Percentiles rank a stretch among this genome's conserved stretches.
Evolutionary conservation across 768 basidiomycete genomes (phyloP).

Genomic region (Russula dissimulans): DNA sequence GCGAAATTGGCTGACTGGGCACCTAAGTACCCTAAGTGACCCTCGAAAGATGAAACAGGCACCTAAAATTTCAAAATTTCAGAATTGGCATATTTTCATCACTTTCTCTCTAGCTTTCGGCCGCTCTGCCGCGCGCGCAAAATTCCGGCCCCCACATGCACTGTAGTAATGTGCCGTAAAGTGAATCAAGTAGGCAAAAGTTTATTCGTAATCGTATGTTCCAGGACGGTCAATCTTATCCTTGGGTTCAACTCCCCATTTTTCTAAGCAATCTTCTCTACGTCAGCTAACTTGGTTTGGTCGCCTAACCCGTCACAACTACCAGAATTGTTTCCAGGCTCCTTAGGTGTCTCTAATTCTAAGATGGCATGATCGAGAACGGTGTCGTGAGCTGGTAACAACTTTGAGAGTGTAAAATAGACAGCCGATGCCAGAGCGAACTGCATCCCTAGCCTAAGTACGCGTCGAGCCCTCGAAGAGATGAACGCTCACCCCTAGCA

Average conservation of each 20-base stretch:
- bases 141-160: no score
- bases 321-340: neutral
- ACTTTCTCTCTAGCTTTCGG: no score
- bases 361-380: conserved; percentile 16
- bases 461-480: neutral
- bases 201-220: no score
- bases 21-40: no score
- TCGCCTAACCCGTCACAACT: neutral
- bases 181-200: no score
- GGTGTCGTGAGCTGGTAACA: conserved; percentile 15
- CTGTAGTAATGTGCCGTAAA: no score
- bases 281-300: neutral
- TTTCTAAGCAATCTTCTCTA: neutral
- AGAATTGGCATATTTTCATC: no score
- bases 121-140: no score
- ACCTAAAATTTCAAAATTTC: no score
- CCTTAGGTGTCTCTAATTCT: neutral
- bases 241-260: neutral
- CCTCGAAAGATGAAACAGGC: no score
- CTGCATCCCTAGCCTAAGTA: neutral
- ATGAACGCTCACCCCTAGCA: conserved; percentile 48
- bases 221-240: neutral
- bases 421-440: conserved; percentile 13
- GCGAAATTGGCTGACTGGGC: no score
- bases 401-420: conserved; percentile 10